These are phyloP conservation scores for Xanthoceras sorbifolium DNA, from an alignment of 345 rosid species.

Conservation along the genomic window DNA sequence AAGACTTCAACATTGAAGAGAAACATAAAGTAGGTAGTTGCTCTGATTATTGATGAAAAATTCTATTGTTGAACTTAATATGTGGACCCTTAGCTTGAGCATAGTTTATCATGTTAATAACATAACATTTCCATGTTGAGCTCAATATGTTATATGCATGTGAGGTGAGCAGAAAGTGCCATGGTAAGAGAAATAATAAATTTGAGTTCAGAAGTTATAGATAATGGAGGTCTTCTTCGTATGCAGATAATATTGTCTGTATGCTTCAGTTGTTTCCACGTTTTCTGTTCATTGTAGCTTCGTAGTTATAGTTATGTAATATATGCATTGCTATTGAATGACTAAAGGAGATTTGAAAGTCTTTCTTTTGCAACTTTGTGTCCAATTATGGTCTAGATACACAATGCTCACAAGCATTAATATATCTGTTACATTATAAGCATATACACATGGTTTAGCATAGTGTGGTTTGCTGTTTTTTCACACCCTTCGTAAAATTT, in stretches of 20 bases:
- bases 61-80: neutral
- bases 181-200: neutral
- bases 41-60: neutral
- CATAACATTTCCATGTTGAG: neutral
- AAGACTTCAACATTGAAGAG: neutral
- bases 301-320: neutral
- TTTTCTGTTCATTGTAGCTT: neutral
- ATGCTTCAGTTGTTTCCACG: neutral
- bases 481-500: neutral
- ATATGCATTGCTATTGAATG: neutral
- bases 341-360: neutral
- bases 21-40: neutral
- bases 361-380: neutral
- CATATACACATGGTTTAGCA: neutral
- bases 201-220: neutral
- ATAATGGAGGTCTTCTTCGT: neutral
- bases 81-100: neutral
- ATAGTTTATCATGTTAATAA: neutral
- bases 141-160: neutral
- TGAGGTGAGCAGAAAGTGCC: neutral
- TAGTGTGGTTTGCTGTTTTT: neutral
- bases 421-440: neutral
- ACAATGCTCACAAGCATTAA: neutral
- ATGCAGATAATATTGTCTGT: neutral
- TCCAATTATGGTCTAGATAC: neutral